phyloP scores from a whole-genome alignment of 306 rosid species.

The Quercus agrifolia region DNA sequence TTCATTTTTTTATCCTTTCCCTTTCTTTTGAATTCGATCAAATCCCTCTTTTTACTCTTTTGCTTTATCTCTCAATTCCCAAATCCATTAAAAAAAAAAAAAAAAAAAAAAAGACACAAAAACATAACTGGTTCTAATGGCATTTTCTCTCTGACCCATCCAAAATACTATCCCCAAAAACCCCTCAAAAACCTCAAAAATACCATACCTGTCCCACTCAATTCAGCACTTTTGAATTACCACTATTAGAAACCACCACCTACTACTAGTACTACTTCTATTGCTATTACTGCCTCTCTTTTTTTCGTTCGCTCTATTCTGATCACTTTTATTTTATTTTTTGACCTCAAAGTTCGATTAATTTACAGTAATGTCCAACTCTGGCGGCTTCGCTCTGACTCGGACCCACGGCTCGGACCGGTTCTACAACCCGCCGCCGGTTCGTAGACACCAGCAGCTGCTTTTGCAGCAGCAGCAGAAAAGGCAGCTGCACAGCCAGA shows the following conservation, averaged over 20 bases:
- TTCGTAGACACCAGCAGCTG: conserved; percentile 16
- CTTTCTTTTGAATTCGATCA: no score
- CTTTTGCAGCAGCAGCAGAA: conserved; percentile 9
- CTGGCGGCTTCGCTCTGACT: conserved; percentile 13
- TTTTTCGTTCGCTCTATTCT: no score
- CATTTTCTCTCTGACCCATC: background rate
- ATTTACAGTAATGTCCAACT: conserved; percentile 33
- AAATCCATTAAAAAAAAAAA: no score
- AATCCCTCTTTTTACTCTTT: no score
- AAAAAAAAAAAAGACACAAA: no score
- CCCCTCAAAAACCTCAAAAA: conserved; percentile 5
- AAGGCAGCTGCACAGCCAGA: conserved; percentile 6
- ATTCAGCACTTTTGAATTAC: background rate
- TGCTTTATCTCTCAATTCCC: no score
- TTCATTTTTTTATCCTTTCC: no score
- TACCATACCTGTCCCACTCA: background rate
- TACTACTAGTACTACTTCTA: background rate
- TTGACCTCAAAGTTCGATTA: conserved; percentile 4
- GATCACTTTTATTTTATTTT: no score
- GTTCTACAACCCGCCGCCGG: conserved; percentile 22
- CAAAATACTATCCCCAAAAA: background rate
- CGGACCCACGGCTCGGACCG: conserved; percentile 23
- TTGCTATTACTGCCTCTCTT: no score
- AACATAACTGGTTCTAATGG: no score
- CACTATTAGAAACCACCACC: background rate